Evolutionary conservation across 768 basidiomycete species (phyloP), one percentile per base, ranked within the genome.

Genomic region (Lentinus tigrinus): DNA sequence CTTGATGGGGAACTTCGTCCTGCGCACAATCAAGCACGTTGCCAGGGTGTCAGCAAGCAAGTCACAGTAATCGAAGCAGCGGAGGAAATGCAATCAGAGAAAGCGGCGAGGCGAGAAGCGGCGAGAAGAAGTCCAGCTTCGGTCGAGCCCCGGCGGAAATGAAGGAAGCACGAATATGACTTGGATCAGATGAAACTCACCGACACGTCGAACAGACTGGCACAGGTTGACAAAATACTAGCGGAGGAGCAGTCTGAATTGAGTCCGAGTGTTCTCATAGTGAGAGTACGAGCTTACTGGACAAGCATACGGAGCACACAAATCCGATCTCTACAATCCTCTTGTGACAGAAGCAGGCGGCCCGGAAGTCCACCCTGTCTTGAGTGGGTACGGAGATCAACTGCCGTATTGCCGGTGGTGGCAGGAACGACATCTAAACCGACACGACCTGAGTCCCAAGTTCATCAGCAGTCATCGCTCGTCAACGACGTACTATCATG

Each of bases 261-360:
- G 26, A 44, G 26, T 21, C 17, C 13, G 46, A 27, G 4, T 16
- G 36, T 2, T 43, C 13, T 4, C 19, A 16, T 27, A 7, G 11
- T 39, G 11, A 26, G 10, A 16, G 43, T 9, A 46, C 21, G 26
- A 80, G 31, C 92, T 56, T 65, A 97, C 95, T 98, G 26, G 94
- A 96, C 28, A 99, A 75, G 71, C 97, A 99, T 31, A 99, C 95
- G n/a, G 94, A 96, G 71, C 97, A 99, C 21, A 99, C 95, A 65
- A 95, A 99, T 54, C 95, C 97, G 52, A 98, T 84, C 69, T 98
- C 96, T 39, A 98, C 85, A 47, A 97, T 96, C 52, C 89, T 88
- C 72, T 98, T 97, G 74, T 98, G 97, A 75, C 97, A 99, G 77
- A 99, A 98, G 70, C 96, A 98, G 8, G 95, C 96, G 0, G 97